Percentiles rank a stretch among this genome's conserved stretches.
Evolutionary conservation across 208 protist species (phyloP).

Genomic region (Crithidia bombi): DNA sequence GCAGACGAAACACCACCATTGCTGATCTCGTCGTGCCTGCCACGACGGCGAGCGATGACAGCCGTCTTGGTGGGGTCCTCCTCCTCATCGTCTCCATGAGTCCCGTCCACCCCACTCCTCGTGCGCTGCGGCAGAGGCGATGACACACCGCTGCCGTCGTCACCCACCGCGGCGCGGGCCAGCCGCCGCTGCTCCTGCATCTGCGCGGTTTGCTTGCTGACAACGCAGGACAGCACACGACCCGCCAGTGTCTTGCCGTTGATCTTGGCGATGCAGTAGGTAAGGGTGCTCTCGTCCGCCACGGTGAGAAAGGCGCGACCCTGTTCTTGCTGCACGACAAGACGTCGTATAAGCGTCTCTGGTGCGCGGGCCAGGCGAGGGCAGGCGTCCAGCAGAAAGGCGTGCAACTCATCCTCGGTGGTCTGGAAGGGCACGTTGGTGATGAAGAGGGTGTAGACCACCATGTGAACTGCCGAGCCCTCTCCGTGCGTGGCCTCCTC

Average conservation of each 20-base stretch:
- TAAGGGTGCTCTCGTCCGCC: constrained; percentile 50
- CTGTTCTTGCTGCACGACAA: constrained; percentile 87
- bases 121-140: not conserved
- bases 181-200: constrained; percentile 38
- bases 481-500: not conserved
- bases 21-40: not conserved
- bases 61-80: constrained; percentile 31
- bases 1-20: not conserved
- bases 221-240: constrained; percentile 72
- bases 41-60: constrained; percentile 37
- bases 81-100: constrained; percentile 34
- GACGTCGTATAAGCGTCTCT: constrained; percentile 89
- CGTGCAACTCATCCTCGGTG: constrained; percentile 77
- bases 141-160: not conserved
- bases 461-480: constrained; percentile 13
- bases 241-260: constrained; percentile 63
- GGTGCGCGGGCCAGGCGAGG: constrained; percentile 94
- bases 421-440: constrained; percentile 86
- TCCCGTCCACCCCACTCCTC: not conserved
- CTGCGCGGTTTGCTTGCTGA: constrained; percentile 67
- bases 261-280: constrained; percentile 62
- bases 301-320: constrained; percentile 96
- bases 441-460: constrained; percentile 84
- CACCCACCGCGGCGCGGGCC: constrained; percentile 16
- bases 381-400: constrained; percentile 76